Evolutionary conservation across 768 basidiomycete genomes (phyloP).

Genomic region (Pleurotus platypus): DNA sequence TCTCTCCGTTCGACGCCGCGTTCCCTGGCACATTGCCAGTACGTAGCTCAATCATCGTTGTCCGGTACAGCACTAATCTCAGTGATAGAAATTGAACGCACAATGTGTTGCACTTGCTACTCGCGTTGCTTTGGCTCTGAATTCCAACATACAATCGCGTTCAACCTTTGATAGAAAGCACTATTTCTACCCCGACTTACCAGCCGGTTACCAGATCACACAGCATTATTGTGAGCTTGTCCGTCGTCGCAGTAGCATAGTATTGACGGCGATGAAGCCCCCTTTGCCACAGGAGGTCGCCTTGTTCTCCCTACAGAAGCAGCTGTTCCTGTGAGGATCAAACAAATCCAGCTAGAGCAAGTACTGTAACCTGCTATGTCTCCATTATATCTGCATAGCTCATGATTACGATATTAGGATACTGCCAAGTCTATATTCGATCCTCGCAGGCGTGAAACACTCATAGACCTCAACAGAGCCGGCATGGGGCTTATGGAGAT

Average conservation of each 20-base stretch:
- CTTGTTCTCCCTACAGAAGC: conserved; percentile 41
- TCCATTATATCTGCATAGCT: neutral
- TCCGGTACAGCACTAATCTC: neutral
- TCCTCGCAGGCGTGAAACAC: conserved; percentile 43
- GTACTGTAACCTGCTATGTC: conserved; percentile 31
- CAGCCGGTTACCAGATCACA: conserved; percentile 95
- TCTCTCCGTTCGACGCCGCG: conserved; percentile 81
- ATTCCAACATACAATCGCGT: conserved; percentile 54
- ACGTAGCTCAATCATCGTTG: conserved; percentile 20
- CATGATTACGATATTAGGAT: conserved; percentile 47
- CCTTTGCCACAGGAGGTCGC: conserved; percentile 68
- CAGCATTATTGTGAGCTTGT: conserved; percentile 76
- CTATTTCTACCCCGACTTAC: conserved; percentile 95
- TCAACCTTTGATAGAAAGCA: conserved; percentile 96
- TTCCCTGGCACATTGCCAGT: conserved; percentile 94
- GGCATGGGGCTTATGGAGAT: conserved; percentile 93
- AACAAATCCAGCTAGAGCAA: conserved; percentile 96
- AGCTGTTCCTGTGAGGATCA: conserved; percentile 63
- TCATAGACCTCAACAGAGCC: conserved; percentile 88
- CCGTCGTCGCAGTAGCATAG: neutral
- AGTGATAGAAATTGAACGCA: conserved; percentile 51
- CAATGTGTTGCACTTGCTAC: conserved; percentile 77
- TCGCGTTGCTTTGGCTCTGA: conserved; percentile 76
- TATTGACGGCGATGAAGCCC: conserved; percentile 44
- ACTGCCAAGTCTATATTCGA: conserved; percentile 82